Evolutionary conservation across 2,329 filamentous ascomycete species (phyloP).

Genomic region (Colletotrichum agaves): DNA sequence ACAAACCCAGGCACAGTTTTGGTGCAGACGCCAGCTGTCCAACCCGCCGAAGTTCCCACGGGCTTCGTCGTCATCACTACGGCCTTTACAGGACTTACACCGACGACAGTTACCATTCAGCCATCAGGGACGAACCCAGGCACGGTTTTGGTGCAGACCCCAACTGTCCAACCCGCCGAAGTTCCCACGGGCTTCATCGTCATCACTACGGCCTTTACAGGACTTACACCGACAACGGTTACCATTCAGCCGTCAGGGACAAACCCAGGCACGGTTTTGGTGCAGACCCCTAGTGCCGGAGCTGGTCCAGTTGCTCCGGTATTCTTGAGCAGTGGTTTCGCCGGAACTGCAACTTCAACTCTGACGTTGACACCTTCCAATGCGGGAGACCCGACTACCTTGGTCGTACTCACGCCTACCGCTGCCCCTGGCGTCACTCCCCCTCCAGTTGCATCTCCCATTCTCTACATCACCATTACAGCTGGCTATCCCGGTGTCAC

Average conservation of each 20-base stretch:
- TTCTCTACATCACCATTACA: slow-evolving; percentile 1
- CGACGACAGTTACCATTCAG: not conserved
- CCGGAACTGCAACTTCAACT: slow-evolving; percentile 24
- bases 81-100: not conserved
- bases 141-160: not conserved
- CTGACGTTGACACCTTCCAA: slow-evolving; percentile 20
- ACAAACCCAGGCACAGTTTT: not conserved
- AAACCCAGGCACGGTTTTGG: not conserved
- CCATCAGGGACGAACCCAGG: not conserved
- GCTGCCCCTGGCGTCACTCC: not conserved
- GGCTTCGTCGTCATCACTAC: slow-evolving; percentile 1
- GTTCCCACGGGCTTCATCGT: slow-evolving; percentile 1
- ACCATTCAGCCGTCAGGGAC: slow-evolving; percentile 3
- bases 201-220: not conserved
- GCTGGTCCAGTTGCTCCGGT: not conserved
- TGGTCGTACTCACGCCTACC: slow-evolving; percentile 26
- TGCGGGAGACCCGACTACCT: slow-evolving; percentile 22
- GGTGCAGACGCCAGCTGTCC: not conserved
- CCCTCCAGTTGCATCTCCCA: not conserved
- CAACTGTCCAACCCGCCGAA: not conserved
- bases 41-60: not conserved
- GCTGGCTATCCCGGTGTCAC: slow-evolving; percentile 4
- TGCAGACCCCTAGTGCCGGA: not conserved
- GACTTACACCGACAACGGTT: not conserved
- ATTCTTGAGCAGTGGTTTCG: slow-evolving; percentile 19